Conservation (phyloP, 1,284 basidiomycete genomes). For the Leccinum subfulvum region DNA sequence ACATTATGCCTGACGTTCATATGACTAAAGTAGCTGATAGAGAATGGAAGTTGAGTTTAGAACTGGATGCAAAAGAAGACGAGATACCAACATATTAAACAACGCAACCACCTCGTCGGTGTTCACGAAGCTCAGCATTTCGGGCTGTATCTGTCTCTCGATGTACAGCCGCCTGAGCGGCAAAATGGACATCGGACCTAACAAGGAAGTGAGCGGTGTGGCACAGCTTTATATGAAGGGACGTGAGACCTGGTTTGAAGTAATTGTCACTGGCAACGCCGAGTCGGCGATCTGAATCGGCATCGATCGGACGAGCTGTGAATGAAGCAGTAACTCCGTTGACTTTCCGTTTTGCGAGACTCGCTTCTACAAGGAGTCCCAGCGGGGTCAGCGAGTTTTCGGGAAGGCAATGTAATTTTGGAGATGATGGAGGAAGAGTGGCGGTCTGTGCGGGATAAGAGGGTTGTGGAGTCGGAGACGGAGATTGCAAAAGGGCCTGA, state of each 20-base stretch:
- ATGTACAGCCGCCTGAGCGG: constrained; percentile 85
- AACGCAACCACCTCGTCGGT: constrained; percentile 86
- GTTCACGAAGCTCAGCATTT: constrained; percentile 82
- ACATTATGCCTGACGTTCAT: constrained; percentile 57
- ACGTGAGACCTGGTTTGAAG: constrained; percentile 82
- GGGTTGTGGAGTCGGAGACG: constrained; percentile 48
- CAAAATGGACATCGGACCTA: constrained; percentile 80
- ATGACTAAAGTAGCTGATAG: constrained; percentile 68
- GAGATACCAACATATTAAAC: constrained; percentile 79
- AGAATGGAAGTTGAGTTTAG: constrained; percentile 15
- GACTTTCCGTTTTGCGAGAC: constrained; percentile 78
- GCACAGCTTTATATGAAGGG: not conserved
- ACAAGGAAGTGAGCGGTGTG: constrained; percentile 12
- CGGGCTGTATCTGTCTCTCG: constrained; percentile 85
- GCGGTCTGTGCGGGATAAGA: constrained; percentile 20
- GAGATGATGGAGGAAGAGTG: constrained; percentile 42
- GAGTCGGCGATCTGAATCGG: constrained; percentile 46
- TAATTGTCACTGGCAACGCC: constrained; percentile 91
- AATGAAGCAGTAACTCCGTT: constrained; percentile 41
- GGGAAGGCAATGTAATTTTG: constrained; percentile 83
- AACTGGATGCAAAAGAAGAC: constrained; percentile 13
- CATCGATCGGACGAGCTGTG: constrained; percentile 36
- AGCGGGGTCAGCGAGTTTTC: constrained; percentile 90
- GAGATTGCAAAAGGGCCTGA: constrained; percentile 59
- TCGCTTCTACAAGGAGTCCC: constrained; percentile 88